Evolutionary conservation across 208 protist genomes (phyloP).

Genomic region (Sergeia podlipaevii): DNA sequence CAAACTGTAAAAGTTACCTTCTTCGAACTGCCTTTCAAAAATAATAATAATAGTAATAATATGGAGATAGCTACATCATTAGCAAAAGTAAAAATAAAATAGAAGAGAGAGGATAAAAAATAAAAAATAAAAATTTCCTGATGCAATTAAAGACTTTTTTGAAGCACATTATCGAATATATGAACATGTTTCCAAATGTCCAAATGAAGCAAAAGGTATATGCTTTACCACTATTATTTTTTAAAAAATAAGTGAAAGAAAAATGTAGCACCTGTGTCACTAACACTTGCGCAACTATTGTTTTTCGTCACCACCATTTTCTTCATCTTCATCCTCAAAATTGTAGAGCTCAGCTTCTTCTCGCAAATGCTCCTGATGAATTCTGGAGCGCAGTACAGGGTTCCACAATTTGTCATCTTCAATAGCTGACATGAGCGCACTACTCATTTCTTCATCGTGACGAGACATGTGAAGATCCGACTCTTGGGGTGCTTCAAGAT

Average conservation of each 20-base stretch:
- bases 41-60: background rate
- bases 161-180: no score
- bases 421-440: slow-evolving; percentile 86
- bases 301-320: no score
- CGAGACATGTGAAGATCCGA: slow-evolving; percentile 67
- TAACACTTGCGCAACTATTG: no score
- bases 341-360: slow-evolving; percentile 66
- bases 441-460: slow-evolving; percentile 81
- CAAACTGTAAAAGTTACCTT: no score
- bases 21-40: no score
- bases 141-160: no score
- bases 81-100: background rate
- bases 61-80: background rate
- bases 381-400: slow-evolving; percentile 64
- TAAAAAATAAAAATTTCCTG: no score
- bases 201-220: no score
- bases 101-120: background rate
- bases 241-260: no score
- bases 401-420: slow-evolving; percentile 92
- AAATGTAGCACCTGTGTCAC: no score
- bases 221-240: no score
- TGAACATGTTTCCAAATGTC: no score
- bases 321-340: slow-evolving; percentile 89
- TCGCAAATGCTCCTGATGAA: slow-evolving; percentile 50
- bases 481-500: slow-evolving; percentile 73